phyloP scores from a whole-genome alignment of 495 filamentous ascomycete genomes.

The Daldinia loculata region DNA sequence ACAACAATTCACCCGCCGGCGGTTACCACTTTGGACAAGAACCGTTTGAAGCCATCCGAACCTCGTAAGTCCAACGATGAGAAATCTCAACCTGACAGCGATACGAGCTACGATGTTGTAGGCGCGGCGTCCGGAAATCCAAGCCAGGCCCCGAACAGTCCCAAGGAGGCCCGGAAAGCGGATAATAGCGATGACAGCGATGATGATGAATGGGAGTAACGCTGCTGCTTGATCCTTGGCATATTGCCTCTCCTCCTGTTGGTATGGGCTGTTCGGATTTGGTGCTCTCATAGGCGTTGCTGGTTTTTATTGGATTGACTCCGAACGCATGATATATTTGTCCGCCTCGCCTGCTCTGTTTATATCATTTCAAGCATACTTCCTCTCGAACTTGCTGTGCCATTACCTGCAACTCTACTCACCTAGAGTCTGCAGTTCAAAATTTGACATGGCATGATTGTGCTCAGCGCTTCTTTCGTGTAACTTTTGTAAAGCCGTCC shows the following conservation, averaged over 20 bases:
- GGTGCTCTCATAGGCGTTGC: constrained; percentile 34
- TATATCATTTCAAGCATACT: constrained; percentile 40
- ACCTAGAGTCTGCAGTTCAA: constrained; percentile 6
- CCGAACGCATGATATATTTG: constrained; percentile 34
- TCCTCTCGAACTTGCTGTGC: constrained; percentile 26
- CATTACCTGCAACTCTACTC: constrained; percentile 12
- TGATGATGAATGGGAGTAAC: constrained; percentile 88
- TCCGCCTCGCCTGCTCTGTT: constrained; percentile 22
- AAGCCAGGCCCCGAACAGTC: constrained; percentile 76
- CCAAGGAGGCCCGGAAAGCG: constrained; percentile 65
- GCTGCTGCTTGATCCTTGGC: neutral
- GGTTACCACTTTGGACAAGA: constrained; percentile 21
- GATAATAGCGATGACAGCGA: constrained; percentile 70
- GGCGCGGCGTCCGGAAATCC: constrained; percentile 76
- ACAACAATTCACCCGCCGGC: constrained; percentile 60
- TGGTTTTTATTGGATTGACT: constrained; percentile 31
- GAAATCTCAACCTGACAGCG: constrained; percentile 84
- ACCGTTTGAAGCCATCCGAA: constrained; percentile 65
- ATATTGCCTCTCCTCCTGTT: constrained; percentile 1
- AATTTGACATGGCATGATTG: neutral
- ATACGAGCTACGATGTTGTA: constrained; percentile 92
- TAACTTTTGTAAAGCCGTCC: constrained; percentile 92
- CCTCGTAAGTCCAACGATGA: constrained; percentile 85
- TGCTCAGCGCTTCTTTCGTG: constrained; percentile 71
- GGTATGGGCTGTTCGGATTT: constrained; percentile 12